Conservation (phyloP, 352 stramenopile genomes). For the Globisporangium polare region DNA sequence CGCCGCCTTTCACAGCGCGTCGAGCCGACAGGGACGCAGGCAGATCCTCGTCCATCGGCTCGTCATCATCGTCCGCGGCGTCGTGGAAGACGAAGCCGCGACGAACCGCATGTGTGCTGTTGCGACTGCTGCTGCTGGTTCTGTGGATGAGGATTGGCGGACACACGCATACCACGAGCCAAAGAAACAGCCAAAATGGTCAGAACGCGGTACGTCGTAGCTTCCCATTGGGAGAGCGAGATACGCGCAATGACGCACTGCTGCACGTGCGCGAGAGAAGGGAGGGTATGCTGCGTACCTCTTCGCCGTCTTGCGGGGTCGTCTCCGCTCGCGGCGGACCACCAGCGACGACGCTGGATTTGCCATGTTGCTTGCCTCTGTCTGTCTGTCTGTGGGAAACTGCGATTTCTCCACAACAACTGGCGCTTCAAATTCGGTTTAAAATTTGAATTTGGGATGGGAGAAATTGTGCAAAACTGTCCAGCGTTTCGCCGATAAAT, state of each 20-base stretch:
- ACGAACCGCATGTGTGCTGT: slow-evolving; percentile 17
- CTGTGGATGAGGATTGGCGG: background rate
- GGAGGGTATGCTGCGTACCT: slow-evolving; percentile 22
- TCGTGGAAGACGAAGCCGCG: slow-evolving; percentile 58
- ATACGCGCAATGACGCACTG: background rate
- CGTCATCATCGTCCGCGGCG: slow-evolving; percentile 21
- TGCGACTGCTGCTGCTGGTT: slow-evolving; percentile 14
- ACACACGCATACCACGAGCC: too few species aligned
- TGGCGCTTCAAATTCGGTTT: background rate
- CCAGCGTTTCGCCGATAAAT: too few species aligned
- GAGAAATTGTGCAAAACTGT: too few species aligned
- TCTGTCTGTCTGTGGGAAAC: background rate
- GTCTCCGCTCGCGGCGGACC: slow-evolving; percentile 53
- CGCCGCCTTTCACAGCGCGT: slow-evolving; percentile 5
- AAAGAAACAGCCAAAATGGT: too few species aligned
- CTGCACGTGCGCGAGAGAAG: background rate
- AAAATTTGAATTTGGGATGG: background rate
- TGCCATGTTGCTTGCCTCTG: slow-evolving; percentile 2
- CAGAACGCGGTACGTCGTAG: background rate
- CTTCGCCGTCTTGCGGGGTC: slow-evolving; percentile 30
- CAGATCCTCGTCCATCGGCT: slow-evolving; percentile 17
- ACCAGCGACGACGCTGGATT: slow-evolving; percentile 35
- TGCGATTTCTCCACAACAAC: background rate
- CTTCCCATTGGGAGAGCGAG: background rate
- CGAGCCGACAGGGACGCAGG: background rate